Base-by-base conservation (phyloP, 1,139 yeast genomes). In the Suhomyces kunorum region DNA sequence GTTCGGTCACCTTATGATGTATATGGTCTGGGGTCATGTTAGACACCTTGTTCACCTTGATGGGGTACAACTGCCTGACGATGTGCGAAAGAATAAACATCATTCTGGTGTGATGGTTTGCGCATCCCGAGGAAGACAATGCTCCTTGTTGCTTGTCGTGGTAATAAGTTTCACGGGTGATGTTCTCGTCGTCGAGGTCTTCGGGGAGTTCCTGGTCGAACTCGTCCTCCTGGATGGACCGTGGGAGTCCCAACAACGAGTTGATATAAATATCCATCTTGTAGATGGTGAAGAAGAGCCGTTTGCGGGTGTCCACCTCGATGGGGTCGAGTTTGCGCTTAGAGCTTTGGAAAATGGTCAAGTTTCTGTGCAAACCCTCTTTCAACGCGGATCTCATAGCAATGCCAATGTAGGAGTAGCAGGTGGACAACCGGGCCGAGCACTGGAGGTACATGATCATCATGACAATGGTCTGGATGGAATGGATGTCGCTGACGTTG, bases 201-300 rank as follows among this genome's bases (percentile, higher is more conserved):
- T 78, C 71, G 1, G 97, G 97, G 46, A 87, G 67, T 37, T 83
- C 88, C 61, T 90, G 98, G 64, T 89, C 96, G 56, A 87, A 85
- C 55, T 89, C 96, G 48, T 84, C 89, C 44, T 83, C 87, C 36
- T 77, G 71, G 28, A 79, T 73, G 0, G 88, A 80, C 49, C 92
- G 69, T 1, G 98, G 98, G 40, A 89, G 68, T 2, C 98, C 97
- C 46, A 90, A 63, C 74, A 90, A 82, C 3, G 96, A 87, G 60
- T 88, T 88, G 45, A 88, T 87, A 58, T 89, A 89, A 35, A 89
- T 81, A 56, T 90, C 97, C 89, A 89, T 82, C 58, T 89, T 89
- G 59, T 88, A 84, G 47, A 90, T 84, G 1, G 96, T 86, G 80
- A 87, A 89, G 56, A 89, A 89, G 25, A 89, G 66, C 47, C 97